These are phyloP conservation scores for Penicillium crustosum DNA, from an alignment of 2,329 filamentous ascomycete genomes.

Conservation along the genomic window DNA sequence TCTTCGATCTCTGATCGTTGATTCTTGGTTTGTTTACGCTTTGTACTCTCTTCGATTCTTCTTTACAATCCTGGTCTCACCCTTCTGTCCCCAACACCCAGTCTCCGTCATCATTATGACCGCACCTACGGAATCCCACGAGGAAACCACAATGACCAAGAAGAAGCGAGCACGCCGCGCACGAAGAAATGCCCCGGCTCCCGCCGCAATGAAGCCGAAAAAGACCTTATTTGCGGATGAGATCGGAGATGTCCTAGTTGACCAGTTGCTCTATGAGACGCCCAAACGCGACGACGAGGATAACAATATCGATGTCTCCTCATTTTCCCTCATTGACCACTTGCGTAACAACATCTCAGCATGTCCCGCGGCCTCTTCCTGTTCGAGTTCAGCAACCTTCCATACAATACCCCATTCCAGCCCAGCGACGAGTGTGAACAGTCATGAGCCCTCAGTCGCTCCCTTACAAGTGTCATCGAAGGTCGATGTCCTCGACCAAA, in stretches of 20 bases:
- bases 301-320: not conserved
- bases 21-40: not conserved
- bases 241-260: slow-evolving; percentile 21
- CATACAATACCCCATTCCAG: slow-evolving; percentile 15
- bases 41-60: not conserved
- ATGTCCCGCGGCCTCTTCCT: slow-evolving; percentile 8
- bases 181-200: slow-evolving; percentile 4
- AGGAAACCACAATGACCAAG: not conserved
- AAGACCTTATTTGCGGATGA: slow-evolving; percentile 24
- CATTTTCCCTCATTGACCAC: slow-evolving; percentile 19
- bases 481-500: not conserved
- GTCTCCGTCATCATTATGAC: not conserved
- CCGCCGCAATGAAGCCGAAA: slow-evolving; percentile 5
- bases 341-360: slow-evolving; percentile 12
- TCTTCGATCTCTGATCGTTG: not conserved
- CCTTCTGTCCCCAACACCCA: too few relatives aligned
- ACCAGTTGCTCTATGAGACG: slow-evolving; percentile 18
- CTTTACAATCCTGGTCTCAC: not conserved
- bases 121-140: not conserved
- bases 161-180: slow-evolving; percentile 16
- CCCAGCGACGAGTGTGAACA: slow-evolving; percentile 19
- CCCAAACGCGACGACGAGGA: not conserved
- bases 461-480: not conserved
- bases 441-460: not conserved
- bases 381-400: slow-evolving; percentile 15